phyloP scores from a whole-genome alignment of 345 rosid species.

The Citrus medica region DNA sequence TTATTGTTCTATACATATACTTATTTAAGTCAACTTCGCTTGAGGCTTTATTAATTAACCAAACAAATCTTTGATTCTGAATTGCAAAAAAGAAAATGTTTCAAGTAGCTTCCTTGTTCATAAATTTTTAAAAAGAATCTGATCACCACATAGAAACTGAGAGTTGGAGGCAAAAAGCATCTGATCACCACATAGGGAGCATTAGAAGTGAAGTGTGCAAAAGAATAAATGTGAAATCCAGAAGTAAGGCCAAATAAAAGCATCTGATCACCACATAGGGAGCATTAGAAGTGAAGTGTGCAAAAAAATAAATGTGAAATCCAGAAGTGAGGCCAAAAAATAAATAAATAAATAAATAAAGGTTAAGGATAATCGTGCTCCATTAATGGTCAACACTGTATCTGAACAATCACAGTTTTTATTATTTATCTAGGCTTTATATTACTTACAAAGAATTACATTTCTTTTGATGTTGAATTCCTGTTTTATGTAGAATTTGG shows the following conservation, averaged over 20 bases:
- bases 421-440: no score
- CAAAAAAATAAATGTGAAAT: not conserved
- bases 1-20: no score
- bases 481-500: no score
- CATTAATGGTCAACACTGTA: not conserved
- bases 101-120: no score
- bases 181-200: no score
- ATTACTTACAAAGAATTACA: no score
- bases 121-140: no score
- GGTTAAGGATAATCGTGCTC: not conserved
- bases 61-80: no score
- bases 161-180: not conserved
- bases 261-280: not conserved
- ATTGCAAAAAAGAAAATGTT: no score
- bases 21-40: no score
- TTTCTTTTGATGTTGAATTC: no score
- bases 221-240: not conserved
- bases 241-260: not conserved
- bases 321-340: not conserved
- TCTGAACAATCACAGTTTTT: not conserved
- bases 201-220: not conserved
- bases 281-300: not conserved
- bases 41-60: no score
- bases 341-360: not conserved
- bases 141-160: not conserved